A percentile compares a stretch with the other conserved stretches of the same genome.
Conservation (phyloP, 176 grass and related monocot species). For the Bromus sterilis region DNA sequence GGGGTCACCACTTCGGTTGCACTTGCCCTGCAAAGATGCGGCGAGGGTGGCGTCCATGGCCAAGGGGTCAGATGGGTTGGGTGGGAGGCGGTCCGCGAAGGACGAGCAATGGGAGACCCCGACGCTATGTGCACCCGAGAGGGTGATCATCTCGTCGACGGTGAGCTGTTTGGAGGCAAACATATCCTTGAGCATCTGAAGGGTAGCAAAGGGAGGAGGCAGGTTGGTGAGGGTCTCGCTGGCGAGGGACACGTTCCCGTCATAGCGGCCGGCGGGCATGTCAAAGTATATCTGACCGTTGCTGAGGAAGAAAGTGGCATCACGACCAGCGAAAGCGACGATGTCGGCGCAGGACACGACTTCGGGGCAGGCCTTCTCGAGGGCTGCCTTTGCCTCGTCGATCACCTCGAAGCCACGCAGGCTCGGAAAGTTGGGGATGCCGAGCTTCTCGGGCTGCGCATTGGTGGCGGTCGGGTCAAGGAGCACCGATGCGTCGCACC, state of each 20-base stretch:
- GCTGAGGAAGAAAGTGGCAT: slow-evolving; percentile 20
- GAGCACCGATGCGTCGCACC: not conserved
- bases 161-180: slow-evolving; percentile 13
- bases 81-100: slow-evolving; percentile 19
- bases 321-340: slow-evolving; percentile 22
- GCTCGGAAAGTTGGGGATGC: slow-evolving; percentile 2
- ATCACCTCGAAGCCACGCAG: not conserved
- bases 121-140: slow-evolving; percentile 41
- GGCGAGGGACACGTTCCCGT: not conserved
- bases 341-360: slow-evolving; percentile 31
- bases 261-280: not conserved
- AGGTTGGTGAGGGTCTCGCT: not conserved
- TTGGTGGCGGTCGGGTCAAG: not conserved
- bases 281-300: not conserved
- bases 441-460: slow-evolving; percentile 3
- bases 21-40: not conserved
- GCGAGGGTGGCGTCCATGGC: not conserved
- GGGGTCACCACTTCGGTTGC: not conserved
- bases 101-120: slow-evolving; percentile 27
- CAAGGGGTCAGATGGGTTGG: not conserved
- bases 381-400: slow-evolving; percentile 8
- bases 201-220: not conserved
- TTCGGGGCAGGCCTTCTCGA: slow-evolving; percentile 12
- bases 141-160: slow-evolving; percentile 19
- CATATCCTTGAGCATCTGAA: not conserved